Evolutionary conservation across 2,329 filamentous ascomycete genomes (phyloP).

Genomic region (Didymella arachidicola): DNA sequence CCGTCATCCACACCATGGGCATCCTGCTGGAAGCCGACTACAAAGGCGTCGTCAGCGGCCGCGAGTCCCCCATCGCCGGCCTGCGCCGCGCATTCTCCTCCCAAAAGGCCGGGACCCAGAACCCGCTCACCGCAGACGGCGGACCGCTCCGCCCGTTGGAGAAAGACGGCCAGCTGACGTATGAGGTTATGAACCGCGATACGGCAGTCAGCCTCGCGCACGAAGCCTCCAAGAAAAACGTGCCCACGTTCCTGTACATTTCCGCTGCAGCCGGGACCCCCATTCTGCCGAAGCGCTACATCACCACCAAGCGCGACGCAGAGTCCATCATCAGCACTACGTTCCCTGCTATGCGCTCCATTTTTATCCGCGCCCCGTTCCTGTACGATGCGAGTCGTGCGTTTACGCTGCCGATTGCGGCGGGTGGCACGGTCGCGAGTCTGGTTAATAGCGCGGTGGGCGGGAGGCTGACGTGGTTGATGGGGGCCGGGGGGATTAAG

Average conservation of each 20-base stretch:
- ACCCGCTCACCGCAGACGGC: conserved; percentile 71
- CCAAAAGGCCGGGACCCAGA: conserved; percentile 67
- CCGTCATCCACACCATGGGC: conserved; percentile 93
- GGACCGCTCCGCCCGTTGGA: conserved; percentile 70
- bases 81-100: conserved; percentile 79
- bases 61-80: conserved; percentile 80
- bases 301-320: conserved; percentile 89
- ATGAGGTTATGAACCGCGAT: conserved; percentile 97
- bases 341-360: conserved; percentile 76
- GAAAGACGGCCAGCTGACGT: conserved; percentile 80
- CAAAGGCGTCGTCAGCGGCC: conserved; percentile 86
- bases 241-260: conserved; percentile 81
- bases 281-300: conserved; percentile 83
- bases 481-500: conserved; percentile 85
- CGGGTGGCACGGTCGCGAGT: conserved; percentile 75
- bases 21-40: conserved; percentile 98
- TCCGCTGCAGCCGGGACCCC: conserved; percentile 88
- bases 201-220: conserved; percentile 82
- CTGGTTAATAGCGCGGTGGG: conserved; percentile 80
- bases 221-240: conserved; percentile 71
- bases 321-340: conserved; percentile 76
- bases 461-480: conserved; percentile 75
- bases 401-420: conserved; percentile 85
- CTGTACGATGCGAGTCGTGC: conserved; percentile 85
- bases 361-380: conserved; percentile 87